A percentile compares a stretch with the other conserved stretches of the same genome.
These are phyloP conservation scores for Hypoxylon sp. DNA, from an alignment of 2,329 filamentous ascomycete species.

Conservation along the genomic window DNA sequence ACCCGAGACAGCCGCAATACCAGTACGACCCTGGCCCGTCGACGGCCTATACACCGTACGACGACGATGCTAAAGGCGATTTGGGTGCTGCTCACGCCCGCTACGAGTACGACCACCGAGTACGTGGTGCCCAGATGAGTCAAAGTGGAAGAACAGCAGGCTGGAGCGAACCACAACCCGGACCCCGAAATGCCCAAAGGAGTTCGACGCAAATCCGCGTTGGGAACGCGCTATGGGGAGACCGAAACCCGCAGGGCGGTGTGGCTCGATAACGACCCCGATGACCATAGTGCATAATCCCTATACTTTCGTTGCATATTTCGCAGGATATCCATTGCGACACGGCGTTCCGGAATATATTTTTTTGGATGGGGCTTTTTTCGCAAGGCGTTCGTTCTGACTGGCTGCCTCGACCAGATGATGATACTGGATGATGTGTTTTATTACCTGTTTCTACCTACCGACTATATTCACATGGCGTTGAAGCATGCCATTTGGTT, in stretches of 20 bases:
- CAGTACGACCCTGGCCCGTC: conserved; percentile 28
- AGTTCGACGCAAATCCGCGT: conserved; percentile 50
- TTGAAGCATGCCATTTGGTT: conserved; percentile 18
- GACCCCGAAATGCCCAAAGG: conserved; percentile 36
- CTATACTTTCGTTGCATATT: conserved; percentile 33
- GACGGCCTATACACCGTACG: conserved; percentile 36
- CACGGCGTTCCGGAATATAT: conserved; percentile 34
- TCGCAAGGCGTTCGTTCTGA: conserved; percentile 26
- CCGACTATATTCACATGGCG: conserved; percentile 18
- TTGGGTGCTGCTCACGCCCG: conserved; percentile 38
- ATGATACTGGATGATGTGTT: conserved; percentile 32
- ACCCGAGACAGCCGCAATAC: conserved; percentile 32
- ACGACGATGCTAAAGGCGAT: conserved; percentile 45
- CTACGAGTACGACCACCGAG: conserved; percentile 37
- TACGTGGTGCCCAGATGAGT: conserved; percentile 14
- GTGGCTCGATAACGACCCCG: conserved; percentile 13
- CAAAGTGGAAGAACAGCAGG: conserved; percentile 37
- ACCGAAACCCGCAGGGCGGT: conserved; percentile 33
- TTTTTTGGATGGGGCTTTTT: conserved; percentile 7
- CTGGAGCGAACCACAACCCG: conserved; percentile 32
- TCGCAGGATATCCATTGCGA: conserved; percentile 15
- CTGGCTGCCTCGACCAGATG: conserved; percentile 20
- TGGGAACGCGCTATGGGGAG: conserved; percentile 52
- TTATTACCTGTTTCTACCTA: conserved; percentile 7
- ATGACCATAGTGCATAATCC: conserved; percentile 8